Evolutionary conservation across 305 asterid genomes (phyloP).

Genomic region (Caryopteris hybrid): DNA sequence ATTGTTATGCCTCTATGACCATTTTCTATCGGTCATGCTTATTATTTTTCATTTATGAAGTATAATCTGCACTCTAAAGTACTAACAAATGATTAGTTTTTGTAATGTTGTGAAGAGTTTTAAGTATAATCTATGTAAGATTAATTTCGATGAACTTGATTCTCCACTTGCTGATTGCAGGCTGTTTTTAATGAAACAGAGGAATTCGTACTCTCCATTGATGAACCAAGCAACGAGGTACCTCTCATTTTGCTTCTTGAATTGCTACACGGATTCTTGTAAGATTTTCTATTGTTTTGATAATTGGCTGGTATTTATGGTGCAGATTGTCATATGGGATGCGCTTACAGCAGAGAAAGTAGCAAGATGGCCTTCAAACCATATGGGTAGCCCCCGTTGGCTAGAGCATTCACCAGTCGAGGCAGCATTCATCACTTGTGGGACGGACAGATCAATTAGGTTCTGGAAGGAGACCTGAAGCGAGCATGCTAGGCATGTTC

Average conservation of each 20-base stretch:
- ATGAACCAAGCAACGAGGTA: slow-evolving; percentile 73
- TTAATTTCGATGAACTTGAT: not conserved
- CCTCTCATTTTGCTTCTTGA: not conserved
- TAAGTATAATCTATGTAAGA: too few relatives aligned
- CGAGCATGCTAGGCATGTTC: not conserved
- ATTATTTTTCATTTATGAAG: not conserved
- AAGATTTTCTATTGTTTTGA: too few relatives aligned
- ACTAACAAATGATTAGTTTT: too few relatives aligned
- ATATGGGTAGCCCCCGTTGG: slow-evolving; percentile 77
- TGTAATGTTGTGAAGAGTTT: too few relatives aligned
- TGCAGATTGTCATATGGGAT: slow-evolving; percentile 74
- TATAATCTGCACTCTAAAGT: too few relatives aligned
- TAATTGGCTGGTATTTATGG: not conserved
- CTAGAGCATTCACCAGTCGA: slow-evolving; percentile 76
- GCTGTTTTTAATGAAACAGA: slow-evolving; percentile 78
- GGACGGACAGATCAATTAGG: slow-evolving; percentile 66
- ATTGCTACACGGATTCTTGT: too few relatives aligned
- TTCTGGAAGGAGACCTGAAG: slow-evolving; percentile 55
- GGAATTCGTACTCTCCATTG: slow-evolving; percentile 60
- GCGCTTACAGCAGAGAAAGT: slow-evolving; percentile 71
- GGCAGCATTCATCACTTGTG: slow-evolving; percentile 67
- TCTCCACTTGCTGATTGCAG: slow-evolving; percentile 31
- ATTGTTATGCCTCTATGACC: slow-evolving; percentile 4
- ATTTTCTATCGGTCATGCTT: not conserved
- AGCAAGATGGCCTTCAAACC: slow-evolving; percentile 78